These are phyloP conservation scores for Boletus rubropictus DNA, from an alignment of 768 basidiomycete species.

Conservation along the genomic window DNA sequence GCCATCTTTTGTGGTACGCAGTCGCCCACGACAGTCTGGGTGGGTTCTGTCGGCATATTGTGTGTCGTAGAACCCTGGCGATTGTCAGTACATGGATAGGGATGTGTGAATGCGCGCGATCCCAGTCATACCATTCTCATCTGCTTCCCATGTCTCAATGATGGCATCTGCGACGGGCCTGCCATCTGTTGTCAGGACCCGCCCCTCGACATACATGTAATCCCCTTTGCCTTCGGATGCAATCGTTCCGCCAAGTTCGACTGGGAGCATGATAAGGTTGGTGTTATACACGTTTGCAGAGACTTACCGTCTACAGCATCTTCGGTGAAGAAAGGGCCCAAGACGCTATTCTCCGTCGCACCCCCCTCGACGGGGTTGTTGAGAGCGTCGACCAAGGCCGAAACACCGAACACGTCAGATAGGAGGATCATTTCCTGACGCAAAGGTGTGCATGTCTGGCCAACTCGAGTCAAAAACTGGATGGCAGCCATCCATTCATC, in stretches of 20 bases:
- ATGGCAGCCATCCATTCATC: conserved; percentile 85
- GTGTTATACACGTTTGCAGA: background rate
- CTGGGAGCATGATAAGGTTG: conserved; percentile 30
- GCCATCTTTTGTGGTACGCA: conserved; percentile 56
- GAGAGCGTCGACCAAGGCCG: conserved; percentile 66
- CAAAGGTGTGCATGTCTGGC: conserved; percentile 66
- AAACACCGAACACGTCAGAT: conserved; percentile 77
- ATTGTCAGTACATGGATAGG: background rate
- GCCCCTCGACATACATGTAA: conserved; percentile 76
- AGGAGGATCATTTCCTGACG: conserved; percentile 80
- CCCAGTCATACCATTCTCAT: conserved; percentile 44
- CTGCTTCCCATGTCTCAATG: conserved; percentile 85
- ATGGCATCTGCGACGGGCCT: conserved; percentile 57
- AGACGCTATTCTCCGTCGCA: conserved; percentile 69
- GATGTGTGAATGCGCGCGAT: conserved; percentile 21
- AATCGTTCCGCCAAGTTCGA: conserved; percentile 65
- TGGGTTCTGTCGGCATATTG: conserved; percentile 50
- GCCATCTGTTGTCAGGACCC: conserved; percentile 53
- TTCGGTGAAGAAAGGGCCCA: conserved; percentile 79
- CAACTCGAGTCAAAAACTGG: conserved; percentile 69
- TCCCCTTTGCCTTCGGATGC: conserved; percentile 86
- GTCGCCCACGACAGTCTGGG: conserved; percentile 71
- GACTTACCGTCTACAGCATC: conserved; percentile 65
- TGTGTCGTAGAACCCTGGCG: conserved; percentile 33
- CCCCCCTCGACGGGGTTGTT: conserved; percentile 60